These are phyloP conservation scores for Alternaria sp. DNA, from an alignment of 2,329 filamentous ascomycete genomes.

Conservation along the genomic window DNA sequence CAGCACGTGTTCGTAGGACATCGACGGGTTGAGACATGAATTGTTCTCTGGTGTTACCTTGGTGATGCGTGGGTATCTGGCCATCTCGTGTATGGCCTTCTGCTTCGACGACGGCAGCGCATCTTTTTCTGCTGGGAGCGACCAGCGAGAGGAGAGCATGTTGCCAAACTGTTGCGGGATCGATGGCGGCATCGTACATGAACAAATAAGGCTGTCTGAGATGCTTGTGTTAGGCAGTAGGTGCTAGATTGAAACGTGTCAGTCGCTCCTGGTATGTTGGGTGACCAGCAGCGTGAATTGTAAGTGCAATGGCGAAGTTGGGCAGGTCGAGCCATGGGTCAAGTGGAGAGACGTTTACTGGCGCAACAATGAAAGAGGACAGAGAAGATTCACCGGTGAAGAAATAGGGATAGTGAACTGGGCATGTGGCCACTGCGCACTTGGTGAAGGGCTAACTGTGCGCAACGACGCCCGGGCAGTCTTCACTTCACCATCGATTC, in stretches of 20 bases:
- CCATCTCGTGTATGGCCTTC: conserved; percentile 15
- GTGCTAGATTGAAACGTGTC: too few species aligned
- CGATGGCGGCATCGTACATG: background rate
- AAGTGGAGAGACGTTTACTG: background rate
- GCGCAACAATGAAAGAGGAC: background rate
- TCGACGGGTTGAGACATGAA: conserved; percentile 9
- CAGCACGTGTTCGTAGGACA: conserved; percentile 21
- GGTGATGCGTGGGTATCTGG: conserved; percentile 16
- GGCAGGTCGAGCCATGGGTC: background rate
- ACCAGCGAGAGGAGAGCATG: background rate
- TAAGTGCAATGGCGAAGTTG: background rate
- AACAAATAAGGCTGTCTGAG: background rate
- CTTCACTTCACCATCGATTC: too few species aligned
- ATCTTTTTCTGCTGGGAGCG: background rate
- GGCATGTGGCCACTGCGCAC: background rate
- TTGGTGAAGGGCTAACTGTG: background rate
- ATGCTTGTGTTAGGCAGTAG: background rate
- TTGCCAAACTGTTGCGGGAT: background rate
- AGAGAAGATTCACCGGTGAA: background rate
- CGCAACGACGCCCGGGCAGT: background rate
- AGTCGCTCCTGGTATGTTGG: background rate
- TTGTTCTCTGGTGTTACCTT: background rate
- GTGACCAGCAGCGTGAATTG: background rate
- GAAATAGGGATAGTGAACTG: background rate
- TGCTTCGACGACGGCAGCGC: background rate